phyloP scores from a whole-genome alignment of 2,329 filamentous ascomycete species.

The Cercospora sojina region DNA sequence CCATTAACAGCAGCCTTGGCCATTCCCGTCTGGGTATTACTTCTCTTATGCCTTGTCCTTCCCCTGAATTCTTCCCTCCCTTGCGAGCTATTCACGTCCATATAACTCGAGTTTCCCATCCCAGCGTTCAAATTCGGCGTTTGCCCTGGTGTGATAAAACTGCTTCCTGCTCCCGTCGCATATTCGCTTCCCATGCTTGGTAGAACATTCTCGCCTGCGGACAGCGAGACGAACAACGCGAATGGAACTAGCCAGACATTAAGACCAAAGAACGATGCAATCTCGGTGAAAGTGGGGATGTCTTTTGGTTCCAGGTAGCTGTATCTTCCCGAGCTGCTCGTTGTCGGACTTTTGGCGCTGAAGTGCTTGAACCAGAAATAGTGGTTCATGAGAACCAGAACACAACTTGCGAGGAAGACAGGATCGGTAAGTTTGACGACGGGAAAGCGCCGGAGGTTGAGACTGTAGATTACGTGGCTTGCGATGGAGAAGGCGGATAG shows the following conservation, averaged over 20 bases:
- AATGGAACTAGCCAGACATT: conserved; percentile 98
- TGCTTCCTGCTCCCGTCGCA: conserved; percentile 58
- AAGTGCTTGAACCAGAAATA: conserved; percentile 97
- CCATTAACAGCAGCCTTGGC: conserved; percentile 59
- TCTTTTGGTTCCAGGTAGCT: conserved; percentile 41
- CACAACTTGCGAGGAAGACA: conserved; percentile 79
- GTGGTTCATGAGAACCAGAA: conserved; percentile 83
- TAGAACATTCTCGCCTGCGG: conserved; percentile 90
- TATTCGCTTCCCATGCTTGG: conserved; percentile 85
- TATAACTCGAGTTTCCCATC: conserved; percentile 10
- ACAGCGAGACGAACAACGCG: conserved; percentile 88
- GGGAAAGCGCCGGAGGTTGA: conserved; percentile 75
- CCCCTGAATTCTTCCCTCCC: conserved; percentile 42
- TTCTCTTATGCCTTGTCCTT: conserved; percentile 48
- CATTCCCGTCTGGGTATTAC: conserved; percentile 55
- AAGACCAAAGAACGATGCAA: conserved; percentile 91
- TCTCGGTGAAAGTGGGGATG: conserved; percentile 85
- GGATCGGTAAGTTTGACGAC: conserved; percentile 85
- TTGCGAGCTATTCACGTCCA: conserved; percentile 9
- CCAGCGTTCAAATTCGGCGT: conserved; percentile 34
- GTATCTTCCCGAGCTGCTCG: conserved; percentile 58
- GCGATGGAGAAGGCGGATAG: conserved; percentile 72
- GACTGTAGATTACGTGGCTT: conserved; percentile 81
- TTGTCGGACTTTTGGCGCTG: conserved; percentile 51
- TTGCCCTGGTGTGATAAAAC: conserved; percentile 48